Evolutionary conservation across 2,329 filamentous ascomycete species (phyloP).

Genomic region (Rhynchosporium graminicola): DNA sequence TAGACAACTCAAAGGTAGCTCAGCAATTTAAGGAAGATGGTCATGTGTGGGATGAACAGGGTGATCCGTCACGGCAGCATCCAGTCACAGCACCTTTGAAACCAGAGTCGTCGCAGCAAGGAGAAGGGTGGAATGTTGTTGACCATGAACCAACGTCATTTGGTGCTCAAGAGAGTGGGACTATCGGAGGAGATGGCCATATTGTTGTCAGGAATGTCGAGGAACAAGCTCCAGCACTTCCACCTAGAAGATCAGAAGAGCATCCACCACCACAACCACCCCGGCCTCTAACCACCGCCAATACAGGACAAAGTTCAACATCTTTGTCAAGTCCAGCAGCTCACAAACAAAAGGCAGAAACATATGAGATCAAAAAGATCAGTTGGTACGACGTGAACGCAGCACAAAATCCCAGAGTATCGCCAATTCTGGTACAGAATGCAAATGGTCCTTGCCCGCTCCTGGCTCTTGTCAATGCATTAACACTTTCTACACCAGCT

Average conservation of each 20-base stretch:
- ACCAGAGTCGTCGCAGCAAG: constrained; percentile 28
- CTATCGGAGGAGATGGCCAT: constrained; percentile 25
- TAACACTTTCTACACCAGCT: constrained; percentile 78
- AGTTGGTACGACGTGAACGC: constrained; percentile 73
- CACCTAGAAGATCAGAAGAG: constrained; percentile 34
- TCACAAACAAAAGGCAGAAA: constrained; percentile 54
- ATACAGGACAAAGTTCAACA: constrained; percentile 22
- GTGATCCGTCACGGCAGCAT: constrained; percentile 22
- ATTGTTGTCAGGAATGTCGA: constrained; percentile 24
- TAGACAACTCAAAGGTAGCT: constrained; percentile 23
- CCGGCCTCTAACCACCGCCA: constrained; percentile 27
- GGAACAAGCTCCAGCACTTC: constrained; percentile 34
- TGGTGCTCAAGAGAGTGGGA: constrained; percentile 33
- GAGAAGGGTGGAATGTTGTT: constrained; percentile 37
- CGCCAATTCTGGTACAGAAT: constrained; percentile 89
- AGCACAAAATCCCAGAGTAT: constrained; percentile 65
- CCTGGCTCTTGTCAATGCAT: constrained; percentile 87
- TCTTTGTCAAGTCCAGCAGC: constrained; percentile 24
- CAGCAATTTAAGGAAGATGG: constrained; percentile 34
- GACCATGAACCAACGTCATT: constrained; percentile 31
- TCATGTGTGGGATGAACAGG: constrained; percentile 38
- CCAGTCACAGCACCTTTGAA: background rate
- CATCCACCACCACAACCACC: constrained; percentile 34
- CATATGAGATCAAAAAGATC: constrained; percentile 91
- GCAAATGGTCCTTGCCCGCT: constrained; percentile 92